phyloP scores from a whole-genome alignment of 345 rosid genomes.

The Ceriops decandra region DNA sequence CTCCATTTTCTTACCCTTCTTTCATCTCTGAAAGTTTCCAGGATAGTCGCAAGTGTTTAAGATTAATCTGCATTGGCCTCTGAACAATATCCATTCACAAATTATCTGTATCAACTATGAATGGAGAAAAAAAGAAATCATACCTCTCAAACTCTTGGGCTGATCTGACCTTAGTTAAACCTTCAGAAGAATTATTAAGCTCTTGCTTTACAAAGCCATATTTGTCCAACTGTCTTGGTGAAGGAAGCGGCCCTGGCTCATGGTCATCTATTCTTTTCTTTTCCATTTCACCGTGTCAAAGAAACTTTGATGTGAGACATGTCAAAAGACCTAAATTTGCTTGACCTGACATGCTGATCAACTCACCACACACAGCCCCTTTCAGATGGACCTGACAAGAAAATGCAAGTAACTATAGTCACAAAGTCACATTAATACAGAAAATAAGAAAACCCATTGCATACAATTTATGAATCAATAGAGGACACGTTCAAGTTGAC shows the following conservation, averaged over 20 bases:
- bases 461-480: too few species aligned
- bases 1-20: slow-evolving; percentile 92
- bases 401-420: slow-evolving; percentile 1
- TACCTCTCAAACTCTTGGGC: slow-evolving; percentile 55
- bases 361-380: slow-evolving; percentile 2
- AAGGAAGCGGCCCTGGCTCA: slow-evolving; percentile 61
- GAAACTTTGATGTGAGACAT: slow-evolving; percentile 1
- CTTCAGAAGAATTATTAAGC: slow-evolving; percentile 45
- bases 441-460: too few species aligned
- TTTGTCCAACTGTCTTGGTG: slow-evolving; percentile 58
- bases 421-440: too few species aligned
- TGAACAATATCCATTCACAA: too few species aligned
- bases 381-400: slow-evolving; percentile 17
- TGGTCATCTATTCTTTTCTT: slow-evolving; percentile 50
- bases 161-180: slow-evolving; percentile 47
- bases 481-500: neutral
- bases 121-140: neutral
- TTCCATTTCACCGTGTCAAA: slow-evolving; percentile 56
- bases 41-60: slow-evolving; percentile 15
- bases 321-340: neutral
- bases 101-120: too few species aligned
- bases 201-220: slow-evolving; percentile 82
- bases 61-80: neutral
- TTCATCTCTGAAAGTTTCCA: slow-evolving; percentile 58
- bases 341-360: slow-evolving; percentile 24